These are phyloP conservation scores for Nicotiana obtusifolia DNA, from an alignment of 257 asterid genomes.

Conservation along the genomic window DNA sequence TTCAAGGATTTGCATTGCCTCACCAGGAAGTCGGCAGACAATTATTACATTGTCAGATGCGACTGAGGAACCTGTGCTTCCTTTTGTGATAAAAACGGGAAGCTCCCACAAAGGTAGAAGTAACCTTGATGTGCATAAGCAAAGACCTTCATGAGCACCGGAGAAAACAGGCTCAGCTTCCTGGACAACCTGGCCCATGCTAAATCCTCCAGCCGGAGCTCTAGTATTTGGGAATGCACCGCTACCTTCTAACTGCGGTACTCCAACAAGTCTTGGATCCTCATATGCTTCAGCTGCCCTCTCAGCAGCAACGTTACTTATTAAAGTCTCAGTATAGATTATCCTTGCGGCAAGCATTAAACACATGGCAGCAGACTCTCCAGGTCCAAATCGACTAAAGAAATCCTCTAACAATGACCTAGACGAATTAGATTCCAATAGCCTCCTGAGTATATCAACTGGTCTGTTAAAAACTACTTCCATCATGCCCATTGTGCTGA, in stretches of 20 bases:
- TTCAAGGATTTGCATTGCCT: conserved; percentile 77
- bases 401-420: conserved; percentile 82
- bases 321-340: conserved; percentile 49
- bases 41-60: conserved; percentile 55
- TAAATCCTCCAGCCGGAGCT: conserved; percentile 87
- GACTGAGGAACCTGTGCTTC: conserved; percentile 47
- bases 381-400: conserved; percentile 85
- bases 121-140: conserved; percentile 86
- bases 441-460: conserved; percentile 70
- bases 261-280: conserved; percentile 92
- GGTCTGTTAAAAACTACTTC: conserved; percentile 93
- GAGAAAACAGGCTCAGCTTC: conserved; percentile 97
- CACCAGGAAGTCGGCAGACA: conserved; percentile 67
- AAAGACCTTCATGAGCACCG: conserved; percentile 90
- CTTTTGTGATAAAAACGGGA: conserved; percentile 73
- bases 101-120: conserved; percentile 94
- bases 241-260: conserved; percentile 91
- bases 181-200: conserved; percentile 99
- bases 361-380: conserved; percentile 93
- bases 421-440: conserved; percentile 80
- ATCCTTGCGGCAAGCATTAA: conserved; percentile 87
- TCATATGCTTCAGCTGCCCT: conserved; percentile 99
- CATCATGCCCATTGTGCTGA: conserved; percentile 99
- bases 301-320: conserved; percentile 70
- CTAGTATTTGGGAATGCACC: conserved; percentile 82